Evolutionary conservation across 2,329 filamentous ascomycete species (phyloP).

Genomic region (Grosmannia serpens): DNA sequence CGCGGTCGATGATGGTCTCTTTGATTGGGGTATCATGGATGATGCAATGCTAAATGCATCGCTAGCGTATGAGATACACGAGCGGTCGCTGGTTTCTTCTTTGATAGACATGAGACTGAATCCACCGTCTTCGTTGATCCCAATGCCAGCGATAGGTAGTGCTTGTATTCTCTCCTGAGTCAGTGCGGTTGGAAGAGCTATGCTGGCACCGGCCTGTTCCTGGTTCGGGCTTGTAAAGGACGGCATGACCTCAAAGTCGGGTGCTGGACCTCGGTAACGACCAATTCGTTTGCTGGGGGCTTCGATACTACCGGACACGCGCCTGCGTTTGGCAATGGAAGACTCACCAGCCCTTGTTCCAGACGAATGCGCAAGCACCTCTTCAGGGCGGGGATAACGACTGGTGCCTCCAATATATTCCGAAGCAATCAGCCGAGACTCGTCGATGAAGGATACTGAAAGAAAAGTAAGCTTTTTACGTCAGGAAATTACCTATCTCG

Average conservation of each 20-base stretch:
- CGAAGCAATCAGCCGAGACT: conserved; percentile 80
- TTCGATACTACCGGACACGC: not conserved
- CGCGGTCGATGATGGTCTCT: conserved; percentile 19
- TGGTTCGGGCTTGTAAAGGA: not conserved
- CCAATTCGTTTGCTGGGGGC: not conserved
- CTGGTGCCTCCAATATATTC: conserved; percentile 74
- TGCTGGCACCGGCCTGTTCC: not conserved
- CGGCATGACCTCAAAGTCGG: not conserved
- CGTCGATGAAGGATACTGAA: conserved; percentile 68
- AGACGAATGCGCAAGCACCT: conserved; percentile 20
- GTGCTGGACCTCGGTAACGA: not conserved
- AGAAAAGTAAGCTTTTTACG: not conserved
- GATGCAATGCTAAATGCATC: conserved; percentile 28
- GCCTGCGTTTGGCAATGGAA: not conserved
- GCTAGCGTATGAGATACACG: conserved; percentile 21
- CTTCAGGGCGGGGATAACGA: conserved; percentile 52
- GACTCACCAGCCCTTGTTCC: conserved; percentile 10
- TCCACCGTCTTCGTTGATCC: not conserved
- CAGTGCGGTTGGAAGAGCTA: not conserved
- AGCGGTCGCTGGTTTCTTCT: conserved; percentile 15
- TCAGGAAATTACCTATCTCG: not conserved
- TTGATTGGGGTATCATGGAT: conserved; percentile 23
- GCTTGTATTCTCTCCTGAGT: not conserved
- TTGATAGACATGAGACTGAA: conserved; percentile 10
- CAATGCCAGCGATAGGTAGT: not conserved